phyloP scores from a whole-genome alignment of 2,329 filamentous ascomycete genomes.

The Capronia epimyces region DNA sequence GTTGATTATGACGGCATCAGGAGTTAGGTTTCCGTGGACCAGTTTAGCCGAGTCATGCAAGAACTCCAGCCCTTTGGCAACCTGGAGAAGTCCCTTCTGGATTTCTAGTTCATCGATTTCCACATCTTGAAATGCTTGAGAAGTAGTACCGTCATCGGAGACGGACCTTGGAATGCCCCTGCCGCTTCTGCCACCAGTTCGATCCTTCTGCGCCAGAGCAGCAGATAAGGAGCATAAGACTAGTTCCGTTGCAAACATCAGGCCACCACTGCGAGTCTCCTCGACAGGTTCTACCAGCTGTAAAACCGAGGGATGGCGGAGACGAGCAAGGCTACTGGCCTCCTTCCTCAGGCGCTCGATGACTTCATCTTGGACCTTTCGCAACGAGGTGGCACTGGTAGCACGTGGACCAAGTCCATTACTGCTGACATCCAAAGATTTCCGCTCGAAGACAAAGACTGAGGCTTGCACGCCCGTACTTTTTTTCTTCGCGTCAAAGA shows the following conservation, averaged over 20 bases:
- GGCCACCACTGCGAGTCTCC: constrained; percentile 80
- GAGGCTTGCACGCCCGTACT: constrained; percentile 83
- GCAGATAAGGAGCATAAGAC: constrained; percentile 84
- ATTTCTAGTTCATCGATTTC: constrained; percentile 97
- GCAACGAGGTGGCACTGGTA: constrained; percentile 60
- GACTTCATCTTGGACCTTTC: constrained; percentile 80
- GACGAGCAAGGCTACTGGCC: constrained; percentile 76
- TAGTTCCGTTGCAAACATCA: constrained; percentile 93
- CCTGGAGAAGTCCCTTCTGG: constrained; percentile 88
- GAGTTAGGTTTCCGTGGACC: constrained; percentile 90
- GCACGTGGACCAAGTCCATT: constrained; percentile 57
- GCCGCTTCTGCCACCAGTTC: constrained; percentile 55
- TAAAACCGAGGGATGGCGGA: constrained; percentile 85
- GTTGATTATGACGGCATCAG: constrained; percentile 89
- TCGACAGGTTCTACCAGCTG: constrained; percentile 94
- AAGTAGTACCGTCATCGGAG: constrained; percentile 50
- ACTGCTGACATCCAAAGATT: constrained; percentile 65
- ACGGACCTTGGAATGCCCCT: constrained; percentile 44
- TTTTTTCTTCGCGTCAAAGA: constrained; percentile 96
- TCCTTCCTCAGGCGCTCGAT: constrained; percentile 87
- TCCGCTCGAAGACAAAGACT: constrained; percentile 91
- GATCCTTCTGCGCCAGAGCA: constrained; percentile 80
- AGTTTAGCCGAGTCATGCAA: constrained; percentile 90
- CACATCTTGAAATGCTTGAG: constrained; percentile 67
- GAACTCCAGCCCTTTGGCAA: constrained; percentile 91